phyloP scores from a whole-genome alignment of 2,329 filamentous ascomycete genomes.

The Pyrenochaeta sp. region DNA sequence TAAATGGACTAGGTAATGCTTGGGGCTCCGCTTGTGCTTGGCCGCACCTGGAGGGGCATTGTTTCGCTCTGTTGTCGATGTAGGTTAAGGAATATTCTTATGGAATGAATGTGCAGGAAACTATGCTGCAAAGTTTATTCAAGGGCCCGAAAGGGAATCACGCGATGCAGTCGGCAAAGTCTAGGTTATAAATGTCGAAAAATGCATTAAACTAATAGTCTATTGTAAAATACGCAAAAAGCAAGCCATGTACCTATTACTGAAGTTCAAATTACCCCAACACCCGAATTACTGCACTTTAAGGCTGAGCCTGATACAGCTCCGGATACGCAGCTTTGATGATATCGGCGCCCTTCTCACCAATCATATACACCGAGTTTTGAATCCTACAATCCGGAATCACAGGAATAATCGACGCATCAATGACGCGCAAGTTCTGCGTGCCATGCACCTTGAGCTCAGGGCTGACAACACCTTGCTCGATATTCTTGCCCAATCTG shows the following conservation, averaged over 20 bases:
- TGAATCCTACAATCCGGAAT: slow-evolving; percentile 61
- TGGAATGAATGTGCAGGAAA: too few relatives aligned
- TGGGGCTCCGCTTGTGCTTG: slow-evolving; percentile 15
- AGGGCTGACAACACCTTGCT: slow-evolving; percentile 41
- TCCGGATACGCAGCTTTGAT: slow-evolving; percentile 56
- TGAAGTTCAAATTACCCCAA: too few relatives aligned
- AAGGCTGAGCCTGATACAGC: slow-evolving; percentile 20
- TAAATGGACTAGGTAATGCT: slow-evolving; percentile 6
- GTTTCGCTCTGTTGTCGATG: slow-evolving; percentile 9
- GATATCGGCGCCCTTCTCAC: slow-evolving; percentile 63
- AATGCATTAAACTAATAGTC: too few relatives aligned
- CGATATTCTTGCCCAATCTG: slow-evolving; percentile 61
- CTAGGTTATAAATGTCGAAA: too few relatives aligned
- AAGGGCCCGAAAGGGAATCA: too few relatives aligned
- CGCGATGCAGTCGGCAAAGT: too few relatives aligned
- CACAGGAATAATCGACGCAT: slow-evolving; percentile 28
- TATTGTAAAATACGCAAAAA: too few relatives aligned
- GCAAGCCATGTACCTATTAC: too few relatives aligned
- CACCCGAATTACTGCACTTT: neutral
- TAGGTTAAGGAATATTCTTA: neutral
- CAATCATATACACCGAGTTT: slow-evolving; percentile 62
- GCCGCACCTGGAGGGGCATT: slow-evolving; percentile 8
- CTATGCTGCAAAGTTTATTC: too few relatives aligned
- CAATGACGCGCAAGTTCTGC: slow-evolving; percentile 56
- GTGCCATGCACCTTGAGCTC: slow-evolving; percentile 28